Percentiles rank a stretch among this genome's conserved stretches.
phyloP scores from a whole-genome alignment of 179 eudicot genomes.

The Silene noctiflora region DNA sequence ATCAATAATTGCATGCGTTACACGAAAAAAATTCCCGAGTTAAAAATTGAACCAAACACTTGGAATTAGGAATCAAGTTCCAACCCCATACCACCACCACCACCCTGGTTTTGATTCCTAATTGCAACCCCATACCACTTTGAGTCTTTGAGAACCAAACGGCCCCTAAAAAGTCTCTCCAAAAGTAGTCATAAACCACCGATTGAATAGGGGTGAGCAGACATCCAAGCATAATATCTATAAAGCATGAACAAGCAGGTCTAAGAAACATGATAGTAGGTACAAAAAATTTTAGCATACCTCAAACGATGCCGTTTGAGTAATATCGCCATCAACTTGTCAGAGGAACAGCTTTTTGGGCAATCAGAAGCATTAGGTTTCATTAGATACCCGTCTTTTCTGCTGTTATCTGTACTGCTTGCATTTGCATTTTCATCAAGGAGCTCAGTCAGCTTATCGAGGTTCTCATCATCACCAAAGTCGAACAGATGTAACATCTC shows the following conservation, averaged over 20 bases:
- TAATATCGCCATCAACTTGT: constrained; percentile 70
- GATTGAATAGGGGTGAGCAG: neutral
- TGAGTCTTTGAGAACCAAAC: too few species aligned
- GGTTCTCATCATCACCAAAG: constrained; percentile 77
- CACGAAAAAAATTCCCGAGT: too few species aligned
- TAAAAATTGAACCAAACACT: too few species aligned
- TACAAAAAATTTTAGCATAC: constrained; percentile 31
- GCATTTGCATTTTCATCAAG: constrained; percentile 35
- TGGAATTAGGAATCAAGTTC: too few species aligned
- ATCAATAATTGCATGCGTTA: too few species aligned
- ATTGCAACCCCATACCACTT: too few species aligned
- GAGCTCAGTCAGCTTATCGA: constrained; percentile 38
- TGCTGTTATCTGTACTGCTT: constrained; percentile 25
- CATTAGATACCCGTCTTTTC: constrained; percentile 32
- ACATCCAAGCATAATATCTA: neutral
- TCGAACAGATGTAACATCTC: constrained; percentile 90
- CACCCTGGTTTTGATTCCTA: too few species aligned
- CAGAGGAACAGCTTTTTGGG: constrained; percentile 57
- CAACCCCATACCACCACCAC: too few species aligned
- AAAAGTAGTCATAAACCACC: too few species aligned
- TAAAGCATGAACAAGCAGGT: neutral
- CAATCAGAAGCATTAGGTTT: constrained; percentile 47
- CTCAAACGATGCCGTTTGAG: constrained; percentile 70
- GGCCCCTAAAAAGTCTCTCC: too few species aligned
- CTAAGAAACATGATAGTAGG: neutral